These are phyloP conservation scores for Ichthyophthirius multifiliis DNA, from an alignment of 169 alveolate species.

Conservation along the genomic window DNA sequence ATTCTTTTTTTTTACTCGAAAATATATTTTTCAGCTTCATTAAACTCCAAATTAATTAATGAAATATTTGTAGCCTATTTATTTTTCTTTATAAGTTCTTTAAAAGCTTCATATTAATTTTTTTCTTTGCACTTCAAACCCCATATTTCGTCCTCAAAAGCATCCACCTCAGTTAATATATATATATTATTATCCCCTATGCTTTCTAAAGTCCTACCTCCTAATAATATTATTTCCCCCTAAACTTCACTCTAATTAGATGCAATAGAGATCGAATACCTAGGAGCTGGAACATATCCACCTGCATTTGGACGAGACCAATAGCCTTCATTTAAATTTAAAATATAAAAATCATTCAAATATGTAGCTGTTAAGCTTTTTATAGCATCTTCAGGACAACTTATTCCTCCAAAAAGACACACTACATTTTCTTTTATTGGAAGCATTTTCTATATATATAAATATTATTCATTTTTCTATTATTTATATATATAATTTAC, in stretches of 20 bases:
- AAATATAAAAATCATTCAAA: conserved; percentile 31
- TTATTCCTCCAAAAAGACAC: conserved; percentile 41
- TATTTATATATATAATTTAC: neutral
- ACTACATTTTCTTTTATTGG: conserved; percentile 34
- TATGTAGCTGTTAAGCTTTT: conserved; percentile 17
- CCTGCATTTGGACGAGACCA: conserved; percentile 37
- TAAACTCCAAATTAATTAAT: conserved; percentile 22
- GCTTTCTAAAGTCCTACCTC: conserved; percentile 34
- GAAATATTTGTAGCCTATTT: conserved; percentile 16
- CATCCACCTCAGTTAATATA: conserved; percentile 26
- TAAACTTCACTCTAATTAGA: conserved; percentile 26
- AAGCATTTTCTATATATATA: neutral
- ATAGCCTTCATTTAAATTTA: conserved; percentile 37
- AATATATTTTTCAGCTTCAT: conserved; percentile 35
- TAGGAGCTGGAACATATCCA: conserved; percentile 38
- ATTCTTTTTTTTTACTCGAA: conserved; percentile 28
- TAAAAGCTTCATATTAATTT: conserved; percentile 21
- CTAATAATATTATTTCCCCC: conserved; percentile 33
- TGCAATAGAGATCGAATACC: conserved; percentile 32
- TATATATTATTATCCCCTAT: conserved; percentile 18
- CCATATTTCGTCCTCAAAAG: conserved; percentile 28
- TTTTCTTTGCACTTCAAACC: conserved; percentile 11
- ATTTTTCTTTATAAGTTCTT: conserved; percentile 14
- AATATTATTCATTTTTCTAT: neutral
- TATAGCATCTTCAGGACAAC: conserved; percentile 25